Conservation (phyloP, 345 rosid species). For the Eucalyptus lansdowneana region DNA sequence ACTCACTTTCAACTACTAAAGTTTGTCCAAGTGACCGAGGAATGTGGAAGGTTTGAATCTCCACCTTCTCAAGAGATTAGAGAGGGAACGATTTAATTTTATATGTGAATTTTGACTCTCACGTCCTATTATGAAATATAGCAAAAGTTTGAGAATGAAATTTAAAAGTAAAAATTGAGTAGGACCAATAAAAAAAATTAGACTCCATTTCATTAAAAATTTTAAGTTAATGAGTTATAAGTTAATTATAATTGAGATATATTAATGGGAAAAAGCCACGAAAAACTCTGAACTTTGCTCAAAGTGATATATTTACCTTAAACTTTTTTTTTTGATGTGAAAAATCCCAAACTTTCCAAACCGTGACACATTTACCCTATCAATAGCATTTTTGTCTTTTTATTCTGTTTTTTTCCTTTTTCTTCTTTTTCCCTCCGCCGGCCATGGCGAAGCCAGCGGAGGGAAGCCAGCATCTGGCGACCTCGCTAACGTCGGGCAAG, state of each 20-base stretch:
- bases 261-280: not conserved
- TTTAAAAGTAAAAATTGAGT: too few species aligned
- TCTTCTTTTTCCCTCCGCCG: too few species aligned
- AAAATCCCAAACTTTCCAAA: too few species aligned
- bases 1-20: fast-evolving
- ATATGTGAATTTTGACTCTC: fast-evolving
- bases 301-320: too few species aligned
- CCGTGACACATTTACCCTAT: too few species aligned
- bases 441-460: too few species aligned
- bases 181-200: fast-evolving
- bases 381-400: too few species aligned
- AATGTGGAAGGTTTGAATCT: fast-evolving
- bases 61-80: fast-evolving
- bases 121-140: fast-evolving
- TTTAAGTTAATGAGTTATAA: not conserved
- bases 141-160: fast-evolving
- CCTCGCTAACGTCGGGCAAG: too few species aligned
- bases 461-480: too few species aligned
- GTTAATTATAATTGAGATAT: not conserved
- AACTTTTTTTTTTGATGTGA: too few species aligned
- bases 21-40: fast-evolving
- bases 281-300: too few species aligned
- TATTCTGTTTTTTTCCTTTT: too few species aligned
- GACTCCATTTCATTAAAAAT: not conserved
- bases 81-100: fast-evolving